Percentiles rank a stretch among this genome's conserved stretches.
These are phyloP conservation scores for Pyricularia sp. DNA, from an alignment of 2,329 filamentous ascomycete species.

Conservation along the genomic window DNA sequence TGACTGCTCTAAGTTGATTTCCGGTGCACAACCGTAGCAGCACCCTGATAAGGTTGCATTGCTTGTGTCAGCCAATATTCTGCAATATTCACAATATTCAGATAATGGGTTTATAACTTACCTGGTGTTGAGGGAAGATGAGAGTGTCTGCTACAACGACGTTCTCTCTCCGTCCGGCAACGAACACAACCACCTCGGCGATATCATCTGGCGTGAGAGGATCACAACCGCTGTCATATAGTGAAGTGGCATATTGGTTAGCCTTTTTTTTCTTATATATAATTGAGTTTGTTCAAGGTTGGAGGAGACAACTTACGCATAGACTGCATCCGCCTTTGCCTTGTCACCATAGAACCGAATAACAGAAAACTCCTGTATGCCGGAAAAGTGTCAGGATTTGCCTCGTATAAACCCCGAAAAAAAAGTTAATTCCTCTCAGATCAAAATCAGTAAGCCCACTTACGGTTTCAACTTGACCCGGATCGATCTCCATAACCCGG, in stretches of 20 bases:
- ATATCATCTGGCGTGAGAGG: slow-evolving; percentile 84
- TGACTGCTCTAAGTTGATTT: slow-evolving; percentile 8
- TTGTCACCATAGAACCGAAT: slow-evolving; percentile 84
- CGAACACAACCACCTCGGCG: slow-evolving; percentile 80
- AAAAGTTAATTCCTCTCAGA: not conserved
- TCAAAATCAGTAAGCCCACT: slow-evolving; percentile 9
- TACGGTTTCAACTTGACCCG: slow-evolving; percentile 83
- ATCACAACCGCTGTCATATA: slow-evolving; percentile 48
- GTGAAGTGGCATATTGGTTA: slow-evolving; percentile 1
- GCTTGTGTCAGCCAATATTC: not conserved
- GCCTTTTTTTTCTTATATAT: not conserved
- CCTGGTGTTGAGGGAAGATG: slow-evolving; percentile 83
- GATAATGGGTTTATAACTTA: not conserved
- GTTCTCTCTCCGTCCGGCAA: slow-evolving; percentile 73
- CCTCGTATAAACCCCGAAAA: not conserved
- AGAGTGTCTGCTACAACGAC: slow-evolving; percentile 81
- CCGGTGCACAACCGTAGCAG: slow-evolving; percentile 18
- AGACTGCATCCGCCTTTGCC: slow-evolving; percentile 78
- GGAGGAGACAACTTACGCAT: slow-evolving; percentile 43
- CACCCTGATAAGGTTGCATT: slow-evolving; percentile 12
- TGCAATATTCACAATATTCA: too few species aligned
- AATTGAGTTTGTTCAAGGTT: not conserved
- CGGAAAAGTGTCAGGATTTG: slow-evolving; percentile 4
- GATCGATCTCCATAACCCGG: slow-evolving; percentile 77
- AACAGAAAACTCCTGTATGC: slow-evolving; percentile 62